Percentiles rank a stretch among this genome's conserved stretches.
Conservation (phyloP, 2,329 filamentous ascomycete species). For the Calycina herbarum region DNA sequence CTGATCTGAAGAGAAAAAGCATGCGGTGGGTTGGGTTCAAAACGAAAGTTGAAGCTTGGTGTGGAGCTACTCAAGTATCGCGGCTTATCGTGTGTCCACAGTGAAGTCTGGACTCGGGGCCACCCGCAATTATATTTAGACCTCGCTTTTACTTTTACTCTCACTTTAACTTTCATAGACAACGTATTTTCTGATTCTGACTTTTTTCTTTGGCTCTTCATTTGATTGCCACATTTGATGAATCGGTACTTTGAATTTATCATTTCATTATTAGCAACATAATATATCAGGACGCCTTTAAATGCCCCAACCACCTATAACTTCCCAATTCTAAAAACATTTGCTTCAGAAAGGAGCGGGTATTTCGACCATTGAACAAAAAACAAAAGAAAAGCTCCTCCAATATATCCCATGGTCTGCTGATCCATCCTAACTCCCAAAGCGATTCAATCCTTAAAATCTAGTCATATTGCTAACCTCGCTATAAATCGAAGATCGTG, state of each 20-base stretch:
- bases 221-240: too few species aligned
- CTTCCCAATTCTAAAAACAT: constrained; percentile 14
- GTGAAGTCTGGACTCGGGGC: not conserved
- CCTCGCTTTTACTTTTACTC: not conserved
- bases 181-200: too few species aligned
- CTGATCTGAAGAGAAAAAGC: constrained; percentile 25
- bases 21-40: constrained; percentile 14
- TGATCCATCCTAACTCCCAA: constrained; percentile 1
- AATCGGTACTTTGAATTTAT: not conserved
- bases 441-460: constrained; percentile 22
- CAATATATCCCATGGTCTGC: constrained; percentile 4
- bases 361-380: constrained; percentile 24
- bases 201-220: too few species aligned
- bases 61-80: not conserved
- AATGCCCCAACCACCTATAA: constrained; percentile 10
- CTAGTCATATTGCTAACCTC: constrained; percentile 30
- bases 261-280: not conserved
- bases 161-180: too few species aligned
- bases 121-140: not conserved
- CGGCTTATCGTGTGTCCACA: not conserved
- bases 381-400: not conserved
- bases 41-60: not conserved
- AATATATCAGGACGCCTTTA: constrained; percentile 4
- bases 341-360: constrained; percentile 31
- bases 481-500: constrained; percentile 44